Base-by-base conservation (phyloP, 2,329 filamentous ascomycete genomes). In the Cladosporium sphaerospermum region DNA sequence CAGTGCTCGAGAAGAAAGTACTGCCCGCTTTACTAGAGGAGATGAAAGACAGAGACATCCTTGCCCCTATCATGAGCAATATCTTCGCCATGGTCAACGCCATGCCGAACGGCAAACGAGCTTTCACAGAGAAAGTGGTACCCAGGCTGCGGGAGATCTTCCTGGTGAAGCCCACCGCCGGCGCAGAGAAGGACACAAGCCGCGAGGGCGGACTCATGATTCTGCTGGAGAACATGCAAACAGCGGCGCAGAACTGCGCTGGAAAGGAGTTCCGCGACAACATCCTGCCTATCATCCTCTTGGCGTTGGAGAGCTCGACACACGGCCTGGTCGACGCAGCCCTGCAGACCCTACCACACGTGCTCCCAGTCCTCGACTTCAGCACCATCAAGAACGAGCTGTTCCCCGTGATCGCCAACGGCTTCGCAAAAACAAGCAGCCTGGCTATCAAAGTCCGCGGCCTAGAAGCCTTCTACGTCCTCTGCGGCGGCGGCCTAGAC, bases 181-280 rank as follows among this genome's bases (percentile, higher is more conserved):
- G 82, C 6, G 65, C 72, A 59, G 91, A 96, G 61, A 84, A 89
- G 57, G 92, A 96, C 62, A 81, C 86, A 0, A 79, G 85, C 2
- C 86, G 88, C 62, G 93, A 99, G 68, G 89, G 91, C 1, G 92
- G 91, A 1, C 74, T 99, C 19, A 93, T 96, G 82, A 85, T 96
- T 9, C 76, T 97, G 14, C 77, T 99, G 2, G 90, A 97, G 60
- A 87, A 96, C 58, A 84, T 95, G 64, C 74, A 79, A 13, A 74
- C 84, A 1, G 83, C 95, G 56, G 82, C 88, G 3, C 82, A 84
- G 9, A 96, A 95, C 60, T 93, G 86, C 60, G 84, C 85, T 1
- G 90, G 90, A 3, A 93, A 91, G 63, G 90, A 96, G 58, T 97
- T 97, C 67, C 95, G 96, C 71, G 92, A 97, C 60, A 90, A 96